Conservation (phyloP, 768 basidiomycete species). For the Amanita molliuscula region DNA sequence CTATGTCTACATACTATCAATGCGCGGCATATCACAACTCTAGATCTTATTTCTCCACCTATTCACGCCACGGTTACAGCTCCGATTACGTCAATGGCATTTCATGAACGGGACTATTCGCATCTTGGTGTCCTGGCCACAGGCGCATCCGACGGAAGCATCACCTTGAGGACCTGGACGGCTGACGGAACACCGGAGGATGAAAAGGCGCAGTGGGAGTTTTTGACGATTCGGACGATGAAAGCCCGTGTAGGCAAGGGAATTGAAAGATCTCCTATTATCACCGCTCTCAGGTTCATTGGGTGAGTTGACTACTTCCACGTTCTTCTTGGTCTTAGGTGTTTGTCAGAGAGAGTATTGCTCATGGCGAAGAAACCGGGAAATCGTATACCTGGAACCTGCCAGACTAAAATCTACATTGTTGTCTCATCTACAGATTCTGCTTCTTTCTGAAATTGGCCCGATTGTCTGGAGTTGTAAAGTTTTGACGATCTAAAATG, state of each 20-base stretch:
- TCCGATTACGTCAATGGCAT: slow-evolving; percentile 66
- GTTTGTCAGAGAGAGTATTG: slow-evolving; percentile 39
- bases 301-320: slow-evolving; percentile 38
- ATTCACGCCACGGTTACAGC: slow-evolving; percentile 35
- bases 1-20: slow-evolving; percentile 84
- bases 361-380: slow-evolving; percentile 57
- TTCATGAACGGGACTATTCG: slow-evolving; percentile 85
- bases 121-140: slow-evolving; percentile 71
- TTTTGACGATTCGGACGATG: slow-evolving; percentile 60
- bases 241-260: slow-evolving; percentile 34
- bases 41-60: slow-evolving; percentile 46
- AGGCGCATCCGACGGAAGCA: slow-evolving; percentile 65
- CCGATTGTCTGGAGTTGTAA: no score
- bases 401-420: slow-evolving; percentile 28
- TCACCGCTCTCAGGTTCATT: slow-evolving; percentile 75
- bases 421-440: background rate
- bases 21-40: slow-evolving; percentile 60
- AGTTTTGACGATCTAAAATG: no score
- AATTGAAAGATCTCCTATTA: slow-evolving; percentile 29
- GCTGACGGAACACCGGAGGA: slow-evolving; percentile 62
- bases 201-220: slow-evolving; percentile 64
- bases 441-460: no score
- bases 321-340: background rate
- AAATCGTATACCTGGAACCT: slow-evolving; percentile 48
- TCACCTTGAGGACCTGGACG: slow-evolving; percentile 78